Evolutionary conservation across 208 protist species (phyloP), one percentile per base, ranked within the genome.

Genomic region (Acanthamoeba culbertsoni): DNA sequence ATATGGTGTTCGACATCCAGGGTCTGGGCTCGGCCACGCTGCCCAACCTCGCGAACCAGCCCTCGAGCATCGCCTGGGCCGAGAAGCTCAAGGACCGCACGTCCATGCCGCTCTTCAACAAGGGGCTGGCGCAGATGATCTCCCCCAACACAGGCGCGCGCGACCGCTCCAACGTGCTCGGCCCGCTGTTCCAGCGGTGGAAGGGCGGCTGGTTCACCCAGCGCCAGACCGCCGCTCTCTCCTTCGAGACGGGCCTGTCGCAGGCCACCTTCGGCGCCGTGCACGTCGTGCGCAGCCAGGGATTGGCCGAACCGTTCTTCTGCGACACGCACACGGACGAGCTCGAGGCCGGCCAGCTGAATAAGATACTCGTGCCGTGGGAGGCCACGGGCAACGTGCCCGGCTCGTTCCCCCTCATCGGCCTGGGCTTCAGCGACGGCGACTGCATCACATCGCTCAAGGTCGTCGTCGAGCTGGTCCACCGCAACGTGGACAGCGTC

Each of bases 171-270:
- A 90, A 90, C 28, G 55, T 90, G 55, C 40, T 90, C n/a, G 82
- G 82, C 20, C 82, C 82, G 14, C 82, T 90, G 55, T 90, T 90
- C 51, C 82, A 90, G 51, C 48, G 82, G 4, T 90, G 45, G 51
- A 90, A 90, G 82, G 82, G 82, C 33, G 82, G 82, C 42, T 90
- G 82, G 82, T 90, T 90, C 82, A 71, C 82, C 82, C 82, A 90
- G 82, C 82, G 82, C 35, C 55, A 90, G 57, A 90, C 82, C 2
- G 57, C 65, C 12, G 45, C n/a, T 33, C 40, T 90, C 2, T 14
- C 43, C 51, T 68, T 90, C 28, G 82, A 90, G 82, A 90, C 37
- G 8, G 82, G 20, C 5, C 53, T 71, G 2, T 62, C 82, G 26
- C 55, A 65, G 57, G 48, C 18, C 37, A 48, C 82, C 23, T n/a